Evolutionary conservation across 257 asterid species (phyloP).

Genomic region (Verbena officinalis): DNA sequence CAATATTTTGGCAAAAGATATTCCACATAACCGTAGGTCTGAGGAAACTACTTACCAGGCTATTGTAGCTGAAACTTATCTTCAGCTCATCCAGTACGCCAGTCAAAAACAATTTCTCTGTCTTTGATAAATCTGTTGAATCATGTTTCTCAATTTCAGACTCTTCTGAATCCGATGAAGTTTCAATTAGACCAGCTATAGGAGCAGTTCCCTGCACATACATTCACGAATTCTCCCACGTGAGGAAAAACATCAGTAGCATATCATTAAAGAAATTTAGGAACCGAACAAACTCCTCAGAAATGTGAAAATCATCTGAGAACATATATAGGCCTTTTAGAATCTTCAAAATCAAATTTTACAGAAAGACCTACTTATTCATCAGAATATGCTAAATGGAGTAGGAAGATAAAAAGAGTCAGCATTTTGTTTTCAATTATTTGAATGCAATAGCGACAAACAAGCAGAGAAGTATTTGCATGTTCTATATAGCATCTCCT

Average conservation of each 20-base stretch:
- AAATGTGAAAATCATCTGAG: slow-evolving; percentile 14
- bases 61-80: slow-evolving; percentile 73
- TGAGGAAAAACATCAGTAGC: slow-evolving; percentile 21
- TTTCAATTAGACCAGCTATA: slow-evolving; percentile 64
- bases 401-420: slow-evolving; percentile 2
- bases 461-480: not conserved
- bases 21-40: slow-evolving; percentile 9
- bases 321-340: slow-evolving; percentile 6
- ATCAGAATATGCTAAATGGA: slow-evolving; percentile 10
- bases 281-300: not conserved
- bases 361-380: not conserved
- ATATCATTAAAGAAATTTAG: slow-evolving; percentile 9
- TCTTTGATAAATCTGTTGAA: slow-evolving; percentile 45
- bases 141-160: slow-evolving; percentile 58
- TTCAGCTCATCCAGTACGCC: slow-evolving; percentile 90
- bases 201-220: slow-evolving; percentile 74
- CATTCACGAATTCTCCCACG: slow-evolving; percentile 19
- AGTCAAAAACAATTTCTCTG: slow-evolving; percentile 69
- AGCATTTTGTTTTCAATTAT: slow-evolving; percentile 8
- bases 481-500: not conserved
- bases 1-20: slow-evolving; percentile 12
- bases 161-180: slow-evolving; percentile 79
- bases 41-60: slow-evolving; percentile 55
- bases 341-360: not conserved
- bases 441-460: not conserved